phyloP scores from a whole-genome alignment of 371 early-diverging fungal species.

The Coemansia sp. region DNA sequence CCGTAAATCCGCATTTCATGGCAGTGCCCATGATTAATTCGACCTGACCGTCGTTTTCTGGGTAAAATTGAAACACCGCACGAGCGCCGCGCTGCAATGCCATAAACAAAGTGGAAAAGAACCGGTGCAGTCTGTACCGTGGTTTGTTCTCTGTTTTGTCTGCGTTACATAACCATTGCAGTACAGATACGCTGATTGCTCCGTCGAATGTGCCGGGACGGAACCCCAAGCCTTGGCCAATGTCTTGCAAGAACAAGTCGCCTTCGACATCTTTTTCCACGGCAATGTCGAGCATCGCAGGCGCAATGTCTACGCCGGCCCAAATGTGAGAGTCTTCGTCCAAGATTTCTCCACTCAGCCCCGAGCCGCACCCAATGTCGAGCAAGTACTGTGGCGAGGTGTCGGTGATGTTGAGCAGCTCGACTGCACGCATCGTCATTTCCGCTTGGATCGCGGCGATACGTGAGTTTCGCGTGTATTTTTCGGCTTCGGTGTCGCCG shows the following conservation, averaged over 20 bases:
- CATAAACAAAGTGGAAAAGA: conserved; percentile 92
- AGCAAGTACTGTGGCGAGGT: conserved; percentile 71
- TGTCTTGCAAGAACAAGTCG: conserved; percentile 92
- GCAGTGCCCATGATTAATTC: conserved; percentile 89
- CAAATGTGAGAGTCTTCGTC: conserved; percentile 92
- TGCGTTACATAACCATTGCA: conserved; percentile 99
- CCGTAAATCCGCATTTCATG: conserved; percentile 91
- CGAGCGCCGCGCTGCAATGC: conserved; percentile 84
- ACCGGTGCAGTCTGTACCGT: conserved; percentile 76
- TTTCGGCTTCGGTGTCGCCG: conserved; percentile 86
- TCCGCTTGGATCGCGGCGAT: conserved; percentile 90
- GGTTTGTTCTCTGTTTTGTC: conserved; percentile 86
- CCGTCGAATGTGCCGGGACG: conserved; percentile 98
- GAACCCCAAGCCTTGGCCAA: conserved; percentile 94
- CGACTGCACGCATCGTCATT: conserved; percentile 89
- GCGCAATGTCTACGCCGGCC: conserved; percentile 97
- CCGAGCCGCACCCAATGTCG: conserved; percentile 98
- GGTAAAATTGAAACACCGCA: conserved; percentile 99
- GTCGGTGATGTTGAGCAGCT: conserved; percentile 80
- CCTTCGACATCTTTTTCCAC: conserved; percentile 82
- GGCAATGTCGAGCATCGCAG: conserved; percentile 75
- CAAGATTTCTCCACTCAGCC: conserved; percentile 92
- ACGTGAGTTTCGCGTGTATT: conserved; percentile 95
- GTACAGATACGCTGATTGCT: conserved; percentile 93
- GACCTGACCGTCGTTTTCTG: conserved; percentile 93